These are phyloP conservation scores for Tagetes erecta DNA, from an alignment of 129 eudicot genomes.

Conservation along the genomic window DNA sequence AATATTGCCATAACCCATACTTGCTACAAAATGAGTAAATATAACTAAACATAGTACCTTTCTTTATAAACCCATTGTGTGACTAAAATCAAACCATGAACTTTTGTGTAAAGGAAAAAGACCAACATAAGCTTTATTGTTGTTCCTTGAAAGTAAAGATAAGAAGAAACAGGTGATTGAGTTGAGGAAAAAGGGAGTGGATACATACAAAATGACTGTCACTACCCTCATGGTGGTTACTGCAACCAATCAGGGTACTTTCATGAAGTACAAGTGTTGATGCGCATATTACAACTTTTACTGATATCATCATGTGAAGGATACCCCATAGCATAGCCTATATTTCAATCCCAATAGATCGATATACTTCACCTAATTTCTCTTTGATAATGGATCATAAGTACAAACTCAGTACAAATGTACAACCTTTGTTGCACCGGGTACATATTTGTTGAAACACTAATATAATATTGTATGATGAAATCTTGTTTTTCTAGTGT, in stretches of 20 bases:
- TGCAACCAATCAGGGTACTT: conserved; percentile 36
- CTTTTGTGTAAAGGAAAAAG: conserved; percentile 1
- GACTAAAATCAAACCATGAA: too few species aligned
- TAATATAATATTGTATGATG: neutral
- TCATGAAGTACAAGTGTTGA: conserved; percentile 27
- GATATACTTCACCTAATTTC: conserved; percentile 28
- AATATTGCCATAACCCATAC: too few species aligned
- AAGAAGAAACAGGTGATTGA: neutral
- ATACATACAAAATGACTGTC: conserved; percentile 26
- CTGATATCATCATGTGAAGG: conserved; percentile 31
- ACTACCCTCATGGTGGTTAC: conserved; percentile 30
- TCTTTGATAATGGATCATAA: conserved; percentile 10
- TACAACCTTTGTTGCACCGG: conserved; percentile 7
- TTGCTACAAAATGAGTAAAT: too few species aligned
- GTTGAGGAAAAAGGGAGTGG: conserved; percentile 1
- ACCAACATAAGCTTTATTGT: conserved; percentile 20
- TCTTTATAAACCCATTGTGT: too few species aligned
- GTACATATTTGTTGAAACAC: neutral
- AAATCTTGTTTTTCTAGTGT: neutral
- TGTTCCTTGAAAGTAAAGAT: conserved; percentile 12
- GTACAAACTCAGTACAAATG: neutral
- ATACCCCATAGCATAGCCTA: conserved; percentile 15
- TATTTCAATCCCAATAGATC: conserved; percentile 3
- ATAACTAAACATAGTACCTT: too few species aligned
- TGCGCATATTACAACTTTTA: conserved; percentile 31